Conservation (phyloP, 495 filamentous ascomycete genomes). For the Aspergillus baeticus region DNA sequence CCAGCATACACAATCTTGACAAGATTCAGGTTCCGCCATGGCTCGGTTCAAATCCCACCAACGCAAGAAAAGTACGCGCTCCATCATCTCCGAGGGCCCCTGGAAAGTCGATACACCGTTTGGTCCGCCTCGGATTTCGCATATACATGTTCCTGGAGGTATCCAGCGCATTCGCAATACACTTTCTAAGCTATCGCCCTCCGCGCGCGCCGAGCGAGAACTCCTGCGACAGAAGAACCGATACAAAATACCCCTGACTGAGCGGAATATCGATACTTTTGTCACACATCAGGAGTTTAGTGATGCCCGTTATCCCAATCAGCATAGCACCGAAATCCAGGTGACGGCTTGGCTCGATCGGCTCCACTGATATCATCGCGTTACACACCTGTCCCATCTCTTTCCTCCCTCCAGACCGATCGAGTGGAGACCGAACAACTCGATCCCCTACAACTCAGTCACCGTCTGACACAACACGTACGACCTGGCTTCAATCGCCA, state of each 20-base stretch:
- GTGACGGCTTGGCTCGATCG: conserved; percentile 69
- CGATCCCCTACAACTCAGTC: neutral
- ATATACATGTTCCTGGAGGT: conserved; percentile 29
- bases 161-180: conserved; percentile 41
- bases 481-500: neutral
- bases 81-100: conserved; percentile 30
- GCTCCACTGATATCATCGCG: conserved; percentile 29
- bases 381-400: neutral
- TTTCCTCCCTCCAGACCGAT: neutral
- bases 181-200: conserved; percentile 34
- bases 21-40: conserved; percentile 22
- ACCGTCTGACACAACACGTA: neutral
- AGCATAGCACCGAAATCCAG: conserved; percentile 57
- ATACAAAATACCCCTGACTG: conserved; percentile 42
- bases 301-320: conserved; percentile 59
- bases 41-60: conserved; percentile 25
- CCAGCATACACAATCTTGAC: neutral
- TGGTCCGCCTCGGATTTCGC: conserved; percentile 35
- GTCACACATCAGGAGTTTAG: conserved; percentile 40
- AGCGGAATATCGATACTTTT: conserved; percentile 46
- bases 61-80: conserved; percentile 26
- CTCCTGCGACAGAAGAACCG: conserved; percentile 41
- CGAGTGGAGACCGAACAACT: too few species aligned
- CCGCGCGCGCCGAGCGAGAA: conserved; percentile 41
- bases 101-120: conserved; percentile 40